phyloP scores from a whole-genome alignment of 2,329 filamentous ascomycete genomes.

The Pseudogymnoascus pannorum region DNA sequence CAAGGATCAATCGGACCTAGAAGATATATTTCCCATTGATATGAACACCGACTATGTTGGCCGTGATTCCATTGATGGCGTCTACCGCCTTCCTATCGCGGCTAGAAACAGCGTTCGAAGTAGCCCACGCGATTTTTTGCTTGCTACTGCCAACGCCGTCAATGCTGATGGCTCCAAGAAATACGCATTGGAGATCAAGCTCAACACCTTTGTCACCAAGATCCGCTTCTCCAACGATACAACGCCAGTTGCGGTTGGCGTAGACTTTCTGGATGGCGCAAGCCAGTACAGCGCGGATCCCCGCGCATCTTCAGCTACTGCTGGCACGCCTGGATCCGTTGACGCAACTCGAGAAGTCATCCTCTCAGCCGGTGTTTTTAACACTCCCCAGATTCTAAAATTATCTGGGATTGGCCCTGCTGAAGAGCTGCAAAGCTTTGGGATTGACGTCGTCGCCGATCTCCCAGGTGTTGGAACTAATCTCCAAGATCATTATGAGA shows the following conservation, averaged over 20 bases:
- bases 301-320: slow-evolving; percentile 23
- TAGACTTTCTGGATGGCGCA: slow-evolving; percentile 36
- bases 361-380: slow-evolving; percentile 38
- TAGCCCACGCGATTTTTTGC: slow-evolving; percentile 20
- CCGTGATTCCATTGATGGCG: slow-evolving; percentile 15
- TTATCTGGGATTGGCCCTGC: slow-evolving; percentile 36
- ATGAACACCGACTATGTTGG: slow-evolving; percentile 20
- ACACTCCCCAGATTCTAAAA: slow-evolving; percentile 39
- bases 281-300: slow-evolving; percentile 37
- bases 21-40: slow-evolving; percentile 16
- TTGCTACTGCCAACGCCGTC: slow-evolving; percentile 20
- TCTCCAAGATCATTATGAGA: slow-evolving; percentile 48
- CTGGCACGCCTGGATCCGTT: slow-evolving; percentile 20
- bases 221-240: slow-evolving; percentile 32
- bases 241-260: slow-evolving; percentile 33
- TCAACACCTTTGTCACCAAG: slow-evolving; percentile 33
- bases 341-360: slow-evolving; percentile 38
- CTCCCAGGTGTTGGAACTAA: slow-evolving; percentile 53
- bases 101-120: slow-evolving; percentile 15
- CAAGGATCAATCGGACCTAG: slow-evolving; percentile 11
- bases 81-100: slow-evolving; percentile 22
- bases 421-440: slow-evolving; percentile 30
- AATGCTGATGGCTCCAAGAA: slow-evolving; percentile 18
- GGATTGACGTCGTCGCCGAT: slow-evolving; percentile 44
- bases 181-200: slow-evolving; percentile 19